Base-by-base conservation (phyloP, 495 filamentous ascomycete genomes). In the Penicillium desertorum region DNA sequence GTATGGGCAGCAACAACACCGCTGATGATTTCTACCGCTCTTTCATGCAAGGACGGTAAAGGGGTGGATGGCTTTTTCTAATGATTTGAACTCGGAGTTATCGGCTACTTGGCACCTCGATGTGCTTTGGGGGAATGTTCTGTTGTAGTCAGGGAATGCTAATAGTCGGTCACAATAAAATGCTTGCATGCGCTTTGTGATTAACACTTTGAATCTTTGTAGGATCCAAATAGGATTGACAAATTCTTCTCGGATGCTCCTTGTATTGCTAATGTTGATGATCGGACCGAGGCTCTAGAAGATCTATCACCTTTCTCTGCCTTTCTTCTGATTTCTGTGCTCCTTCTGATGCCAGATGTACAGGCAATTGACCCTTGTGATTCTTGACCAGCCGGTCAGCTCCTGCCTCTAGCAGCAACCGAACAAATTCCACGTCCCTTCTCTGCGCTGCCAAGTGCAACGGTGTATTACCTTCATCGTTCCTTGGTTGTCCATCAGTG, bases 21-120 rank as follows among this genome's bases (percentile, higher is more conserved):
- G 84, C 86, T 8, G 90, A 94, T 69, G 87, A 88, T 64, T 92
- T 94, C 70, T 91, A 90, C 67, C 83, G 87, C 34, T 92, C 88
- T 16, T 91, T 86, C 71, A 85, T 86, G 78, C 83, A 85, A 50
- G 79, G 82, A 47, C 79, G 83, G 65, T 86, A 72, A 63, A 68
- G 10, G 41, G 43, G 4, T 42, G 50, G 39, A 42, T 51, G 39
- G 27, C 14, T 51, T 39, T 17, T 49, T 48, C 27, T 68, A 66
- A 65, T 66, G 65, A 63, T 63, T 61, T 58, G 25, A 57, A 46
- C 47, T 50, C 25, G 51, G 45, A 51, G 51, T 45, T 51, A 36
- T 54, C 27, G 46, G 43, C 47, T 60, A 54, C 36, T 42, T 48
- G 43, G 47, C 44, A 30, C 32, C 34, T 58, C 56, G 51, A 60